Percentiles rank a stretch among this genome's conserved stretches.
These are phyloP conservation scores for Coniosporium apollinis DNA, from an alignment of 495 filamentous ascomycete species.

Conservation along the genomic window DNA sequence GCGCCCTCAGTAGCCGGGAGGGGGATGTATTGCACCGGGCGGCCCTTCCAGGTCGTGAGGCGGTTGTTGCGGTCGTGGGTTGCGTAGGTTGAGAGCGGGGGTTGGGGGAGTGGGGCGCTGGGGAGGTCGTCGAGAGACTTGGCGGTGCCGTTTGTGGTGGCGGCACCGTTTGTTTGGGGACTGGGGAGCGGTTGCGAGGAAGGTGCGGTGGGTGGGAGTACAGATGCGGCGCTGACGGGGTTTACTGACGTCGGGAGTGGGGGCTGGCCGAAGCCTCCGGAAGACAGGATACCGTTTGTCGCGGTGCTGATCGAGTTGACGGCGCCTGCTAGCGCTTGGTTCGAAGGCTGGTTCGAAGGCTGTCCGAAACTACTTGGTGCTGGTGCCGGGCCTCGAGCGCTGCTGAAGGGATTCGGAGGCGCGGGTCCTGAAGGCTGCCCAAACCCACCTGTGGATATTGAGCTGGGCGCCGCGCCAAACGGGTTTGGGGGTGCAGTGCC, in stretches of 20 bases:
- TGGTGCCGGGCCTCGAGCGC: neutral
- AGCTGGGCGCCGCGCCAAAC: constrained; percentile 5
- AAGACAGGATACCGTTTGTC: too few species aligned
- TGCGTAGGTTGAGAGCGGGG: constrained; percentile 22
- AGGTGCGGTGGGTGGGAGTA: neutral
- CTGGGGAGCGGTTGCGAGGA: neutral
- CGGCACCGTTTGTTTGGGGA: neutral
- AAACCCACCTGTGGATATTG: neutral
- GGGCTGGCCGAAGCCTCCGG: neutral
- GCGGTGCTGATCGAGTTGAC: neutral
- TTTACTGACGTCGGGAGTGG: constrained; percentile 1
- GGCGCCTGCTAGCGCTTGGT: neutral
- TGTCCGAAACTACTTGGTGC: neutral
- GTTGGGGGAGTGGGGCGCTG: constrained; percentile 2
- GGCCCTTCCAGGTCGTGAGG: constrained; percentile 36
- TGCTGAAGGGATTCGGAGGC: neutral
- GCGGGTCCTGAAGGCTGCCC: neutral
- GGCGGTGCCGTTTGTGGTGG: constrained; percentile 1
- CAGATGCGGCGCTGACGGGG: neutral
- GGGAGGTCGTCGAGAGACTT: neutral
- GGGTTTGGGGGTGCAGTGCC: neutral
- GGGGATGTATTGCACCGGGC: constrained; percentile 35
- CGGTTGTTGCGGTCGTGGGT: constrained; percentile 23
- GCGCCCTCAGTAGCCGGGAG: too few species aligned
- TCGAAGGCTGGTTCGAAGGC: neutral